phyloP scores from a whole-genome alignment of 2,329 filamentous ascomycete species.

The Thielaviopsis ethacetica region DNA sequence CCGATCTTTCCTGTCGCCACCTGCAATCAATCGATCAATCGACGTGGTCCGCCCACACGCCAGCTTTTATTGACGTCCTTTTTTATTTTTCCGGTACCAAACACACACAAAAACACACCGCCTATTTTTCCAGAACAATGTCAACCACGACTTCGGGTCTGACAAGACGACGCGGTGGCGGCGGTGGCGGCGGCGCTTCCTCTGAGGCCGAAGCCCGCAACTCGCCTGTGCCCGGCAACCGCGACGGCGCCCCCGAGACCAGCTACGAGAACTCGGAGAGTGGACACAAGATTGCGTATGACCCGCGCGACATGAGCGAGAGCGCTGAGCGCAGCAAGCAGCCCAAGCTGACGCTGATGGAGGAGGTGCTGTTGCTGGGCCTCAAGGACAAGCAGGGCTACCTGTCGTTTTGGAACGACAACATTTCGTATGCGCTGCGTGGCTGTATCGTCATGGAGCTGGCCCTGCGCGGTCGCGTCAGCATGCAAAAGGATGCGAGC shows the following conservation, averaged over 20 bases:
- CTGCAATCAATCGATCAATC: no score
- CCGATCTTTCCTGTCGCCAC: neutral
- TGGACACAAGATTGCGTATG: slow-evolving; percentile 96
- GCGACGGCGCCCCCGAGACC: slow-evolving; percentile 52
- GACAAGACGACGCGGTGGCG: slow-evolving; percentile 53
- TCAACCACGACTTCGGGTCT: slow-evolving; percentile 28
- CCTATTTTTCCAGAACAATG: neutral
- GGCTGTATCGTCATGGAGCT: slow-evolving; percentile 98
- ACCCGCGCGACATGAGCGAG: slow-evolving; percentile 93
- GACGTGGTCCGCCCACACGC: no score
- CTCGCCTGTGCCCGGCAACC: slow-evolving; percentile 30
- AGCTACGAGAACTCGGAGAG: slow-evolving; percentile 87
- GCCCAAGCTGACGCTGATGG: slow-evolving; percentile 96
- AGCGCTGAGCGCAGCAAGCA: slow-evolving; percentile 92
- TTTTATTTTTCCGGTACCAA: no score
- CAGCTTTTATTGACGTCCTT: no score
- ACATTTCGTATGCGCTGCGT: slow-evolving; percentile 93
- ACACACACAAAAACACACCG: no score
- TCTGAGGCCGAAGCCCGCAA: slow-evolving; percentile 31
- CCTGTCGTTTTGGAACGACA: slow-evolving; percentile 99
- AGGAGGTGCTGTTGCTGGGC: slow-evolving; percentile 87
- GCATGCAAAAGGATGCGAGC: slow-evolving; percentile 94
- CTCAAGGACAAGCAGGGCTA: slow-evolving; percentile 98
- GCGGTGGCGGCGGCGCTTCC: slow-evolving; percentile 45
- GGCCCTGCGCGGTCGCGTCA: slow-evolving; percentile 86